A percentile compares a stretch with the other conserved stretches of the same genome.
These are phyloP conservation scores for Vigna reflexopilosa DNA, from an alignment of 306 rosid species.

Conservation along the genomic window DNA sequence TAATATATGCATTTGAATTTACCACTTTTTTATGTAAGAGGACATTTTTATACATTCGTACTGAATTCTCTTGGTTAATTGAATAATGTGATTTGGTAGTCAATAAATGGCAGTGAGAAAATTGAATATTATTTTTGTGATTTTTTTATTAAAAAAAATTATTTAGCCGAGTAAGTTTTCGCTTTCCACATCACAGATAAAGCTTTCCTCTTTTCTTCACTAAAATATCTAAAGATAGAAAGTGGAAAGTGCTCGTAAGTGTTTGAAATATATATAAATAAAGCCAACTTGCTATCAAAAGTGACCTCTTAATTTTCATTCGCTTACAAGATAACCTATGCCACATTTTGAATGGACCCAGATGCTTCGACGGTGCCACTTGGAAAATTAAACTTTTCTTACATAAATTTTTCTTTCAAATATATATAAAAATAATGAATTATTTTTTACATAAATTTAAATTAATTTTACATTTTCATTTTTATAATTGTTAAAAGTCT, in stretches of 20 bases:
- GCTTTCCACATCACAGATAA: not conserved
- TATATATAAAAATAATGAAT: not conserved
- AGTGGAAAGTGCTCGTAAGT: slow-evolving; percentile 1
- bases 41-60: no score
- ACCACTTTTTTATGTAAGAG: no score
- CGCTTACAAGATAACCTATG: not conserved
- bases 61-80: no score
- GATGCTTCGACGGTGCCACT: not conserved
- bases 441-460: not conserved
- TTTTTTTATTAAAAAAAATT: no score
- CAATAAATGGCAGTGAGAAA: no score
- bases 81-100: no score
- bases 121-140: no score
- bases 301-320: not conserved
- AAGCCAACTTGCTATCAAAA: not conserved
- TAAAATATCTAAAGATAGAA: not conserved
- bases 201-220: not conserved
- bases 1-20: no score
- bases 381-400: not conserved
- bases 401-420: not conserved
- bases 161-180: not conserved
- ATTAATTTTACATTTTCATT: not conserved
- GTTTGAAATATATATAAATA: not conserved
- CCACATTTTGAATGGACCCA: not conserved
- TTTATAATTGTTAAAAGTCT: not conserved